phyloP scores from a whole-genome alignment of 805 yeast species.

The Candida endomychidarum region DNA sequence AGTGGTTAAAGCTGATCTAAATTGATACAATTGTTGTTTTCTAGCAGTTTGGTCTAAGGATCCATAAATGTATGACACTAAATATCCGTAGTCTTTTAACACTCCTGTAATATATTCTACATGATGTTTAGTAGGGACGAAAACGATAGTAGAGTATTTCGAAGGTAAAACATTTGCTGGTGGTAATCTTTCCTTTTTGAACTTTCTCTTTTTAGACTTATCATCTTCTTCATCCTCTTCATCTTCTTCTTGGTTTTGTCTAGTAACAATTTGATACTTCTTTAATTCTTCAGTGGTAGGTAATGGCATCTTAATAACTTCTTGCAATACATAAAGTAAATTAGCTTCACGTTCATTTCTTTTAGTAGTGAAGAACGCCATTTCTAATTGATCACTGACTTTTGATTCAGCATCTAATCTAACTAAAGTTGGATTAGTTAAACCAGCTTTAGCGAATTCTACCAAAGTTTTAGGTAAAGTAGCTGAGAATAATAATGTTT shows the following conservation, averaged over 20 bases:
- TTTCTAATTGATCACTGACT: slow-evolving; percentile 84
- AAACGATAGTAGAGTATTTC: slow-evolving; percentile 81
- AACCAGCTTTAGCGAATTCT: slow-evolving; percentile 96
- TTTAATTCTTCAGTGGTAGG: slow-evolving; percentile 69
- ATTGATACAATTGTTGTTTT: slow-evolving; percentile 80
- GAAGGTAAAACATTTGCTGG: slow-evolving; percentile 85
- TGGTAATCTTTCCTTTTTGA: slow-evolving; percentile 60
- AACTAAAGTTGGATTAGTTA: slow-evolving; percentile 87
- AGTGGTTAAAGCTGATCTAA: slow-evolving; percentile 79
- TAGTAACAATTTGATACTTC: slow-evolving; percentile 49
- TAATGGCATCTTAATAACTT: slow-evolving; percentile 78
- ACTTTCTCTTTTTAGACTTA: slow-evolving; percentile 34
- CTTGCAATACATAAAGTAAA: slow-evolving; percentile 71
- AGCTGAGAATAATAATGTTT: slow-evolving; percentile 89
- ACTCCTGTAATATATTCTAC: slow-evolving; percentile 83
- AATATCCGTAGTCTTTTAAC: slow-evolving; percentile 76
- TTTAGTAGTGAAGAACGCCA: slow-evolving; percentile 82
- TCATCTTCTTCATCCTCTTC: slow-evolving; percentile 42
- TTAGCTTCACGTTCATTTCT: slow-evolving; percentile 89
- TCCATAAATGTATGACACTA: slow-evolving; percentile 89
- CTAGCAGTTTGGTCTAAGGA: slow-evolving; percentile 94
- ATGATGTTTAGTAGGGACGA: slow-evolving; percentile 97
- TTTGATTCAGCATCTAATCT: slow-evolving; percentile 91
- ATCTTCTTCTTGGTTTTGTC: slow-evolving; percentile 53
- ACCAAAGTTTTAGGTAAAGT: slow-evolving; percentile 90